A percentile compares a stretch with the other conserved stretches of the same genome.
phyloP scores from a whole-genome alignment of 352 stramenopile genomes.

The Globisporangium mamillatum region DNA sequence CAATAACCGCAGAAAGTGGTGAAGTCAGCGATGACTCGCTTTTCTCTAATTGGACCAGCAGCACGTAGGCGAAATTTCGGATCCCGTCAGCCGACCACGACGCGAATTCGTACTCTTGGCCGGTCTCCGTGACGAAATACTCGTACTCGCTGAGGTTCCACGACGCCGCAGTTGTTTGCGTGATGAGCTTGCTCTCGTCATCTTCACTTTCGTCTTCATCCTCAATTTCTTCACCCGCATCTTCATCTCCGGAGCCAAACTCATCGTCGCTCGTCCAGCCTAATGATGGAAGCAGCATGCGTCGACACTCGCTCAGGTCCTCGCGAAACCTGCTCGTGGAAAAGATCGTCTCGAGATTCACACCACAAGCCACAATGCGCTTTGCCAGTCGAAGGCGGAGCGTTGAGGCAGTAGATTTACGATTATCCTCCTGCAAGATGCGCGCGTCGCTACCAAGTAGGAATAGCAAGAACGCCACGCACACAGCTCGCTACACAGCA shows the following conservation, averaged over 20 bases:
- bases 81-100: conserved; percentile 58
- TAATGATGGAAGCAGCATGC: conserved; percentile 34
- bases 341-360: conserved; percentile 39
- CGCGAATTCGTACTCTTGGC: conserved; percentile 56
- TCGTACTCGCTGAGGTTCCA: conserved; percentile 36
- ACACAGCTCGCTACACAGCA: conserved; percentile 19
- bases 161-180: conserved; percentile 19
- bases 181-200: conserved; percentile 36
- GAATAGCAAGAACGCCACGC: conserved; percentile 38
- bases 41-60: conserved; percentile 23
- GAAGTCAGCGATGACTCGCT: background rate
- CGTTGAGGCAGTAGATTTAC: background rate
- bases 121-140: conserved; percentile 49
- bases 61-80: conserved; percentile 28
- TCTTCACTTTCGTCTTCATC: conserved; percentile 25
- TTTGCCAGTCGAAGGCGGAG: conserved; percentile 25
- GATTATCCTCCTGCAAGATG: background rate
- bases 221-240: conserved; percentile 13
- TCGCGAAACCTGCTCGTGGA: conserved; percentile 59
- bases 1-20: conserved; percentile 23
- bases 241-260: conserved; percentile 10
- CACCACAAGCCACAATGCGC: conserved; percentile 27
- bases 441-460: conserved; percentile 26
- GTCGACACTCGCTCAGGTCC: conserved; percentile 35
- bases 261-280: conserved; percentile 26